Percentiles rank a stretch among this genome's conserved stretches.
Evolutionary conservation across 345 rosid species (phyloP).

Genomic region (Clausena lansium): DNA sequence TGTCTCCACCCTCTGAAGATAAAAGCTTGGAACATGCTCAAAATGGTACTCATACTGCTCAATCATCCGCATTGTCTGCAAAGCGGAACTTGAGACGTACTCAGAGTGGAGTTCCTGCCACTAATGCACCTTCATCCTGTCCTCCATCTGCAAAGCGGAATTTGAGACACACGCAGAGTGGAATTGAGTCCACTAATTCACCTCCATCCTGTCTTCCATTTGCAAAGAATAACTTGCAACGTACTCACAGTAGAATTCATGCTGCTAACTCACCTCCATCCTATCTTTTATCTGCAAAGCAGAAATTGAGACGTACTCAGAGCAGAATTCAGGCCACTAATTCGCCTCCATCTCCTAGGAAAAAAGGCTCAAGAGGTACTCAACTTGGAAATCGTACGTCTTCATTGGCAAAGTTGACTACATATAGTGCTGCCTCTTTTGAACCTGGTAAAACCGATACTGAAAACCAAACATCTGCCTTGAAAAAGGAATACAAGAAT

Average conservation of each 20-base stretch:
- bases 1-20: constrained; percentile 10
- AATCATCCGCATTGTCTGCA: constrained; percentile 11
- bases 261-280: constrained; percentile 15
- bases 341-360: not conserved
- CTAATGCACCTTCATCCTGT: constrained; percentile 12
- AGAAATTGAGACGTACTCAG: constrained; percentile 16
- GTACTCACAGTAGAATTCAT: not conserved
- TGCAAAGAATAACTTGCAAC: not conserved
- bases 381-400: too few relatives aligned
- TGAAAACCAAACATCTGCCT: too few relatives aligned
- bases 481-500: too few relatives aligned
- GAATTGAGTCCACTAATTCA: not conserved
- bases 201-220: constrained; percentile 13
- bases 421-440: too few relatives aligned
- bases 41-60: constrained; percentile 19
- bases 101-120: not conserved
- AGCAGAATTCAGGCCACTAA: not conserved
- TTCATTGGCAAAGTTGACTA: too few relatives aligned
- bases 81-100: constrained; percentile 17
- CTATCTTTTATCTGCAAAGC: not conserved
- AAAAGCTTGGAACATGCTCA: constrained; percentile 24
- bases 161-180: constrained; percentile 11
- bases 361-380: not conserved
- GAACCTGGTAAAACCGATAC: too few relatives aligned
- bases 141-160: constrained; percentile 1